Percentiles rank a stretch among this genome's conserved stretches.
These are phyloP conservation scores for Trichoderma harzianum DNA, from an alignment of 2,329 filamentous ascomycete genomes.

Conservation along the genomic window DNA sequence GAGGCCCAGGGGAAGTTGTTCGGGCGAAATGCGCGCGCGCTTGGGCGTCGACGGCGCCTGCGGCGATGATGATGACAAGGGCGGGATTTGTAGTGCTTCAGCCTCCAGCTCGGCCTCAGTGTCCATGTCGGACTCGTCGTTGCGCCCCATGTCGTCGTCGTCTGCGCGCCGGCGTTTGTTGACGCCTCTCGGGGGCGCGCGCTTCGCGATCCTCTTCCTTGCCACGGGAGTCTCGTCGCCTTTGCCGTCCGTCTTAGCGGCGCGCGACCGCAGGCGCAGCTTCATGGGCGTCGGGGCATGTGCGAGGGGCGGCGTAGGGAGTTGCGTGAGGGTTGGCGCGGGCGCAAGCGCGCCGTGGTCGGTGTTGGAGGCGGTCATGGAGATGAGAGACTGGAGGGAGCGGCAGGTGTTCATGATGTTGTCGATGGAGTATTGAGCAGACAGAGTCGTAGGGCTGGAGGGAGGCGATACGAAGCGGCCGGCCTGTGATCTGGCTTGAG, in stretches of 20 bases:
- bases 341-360: constrained; percentile 27
- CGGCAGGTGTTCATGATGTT: constrained; percentile 59
- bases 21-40: constrained; percentile 57
- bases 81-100: constrained; percentile 7
- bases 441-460: constrained; percentile 50
- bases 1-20: constrained; percentile 57
- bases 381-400: constrained; percentile 57
- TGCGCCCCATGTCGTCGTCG: constrained; percentile 46
- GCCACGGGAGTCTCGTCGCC: constrained; percentile 1
- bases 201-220: constrained; percentile 51
- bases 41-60: constrained; percentile 53
- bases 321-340: constrained; percentile 35
- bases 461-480: constrained; percentile 58
- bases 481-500: constrained; percentile 30
- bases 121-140: constrained; percentile 32
- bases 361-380: constrained; percentile 8
- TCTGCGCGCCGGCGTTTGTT: constrained; percentile 53
- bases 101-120: constrained; percentile 29
- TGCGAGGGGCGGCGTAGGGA: constrained; percentile 55
- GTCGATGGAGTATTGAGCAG: constrained; percentile 45
- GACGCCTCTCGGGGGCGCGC: constrained; percentile 43
- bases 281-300: constrained; percentile 51
- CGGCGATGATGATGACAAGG: constrained; percentile 9
- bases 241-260: constrained; percentile 23
- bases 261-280: constrained; percentile 52